A percentile compares a stretch with the other conserved stretches of the same genome.
These are phyloP conservation scores for Mycena sp. DNA, from an alignment of 1,284 basidiomycete genomes.

Conservation along the genomic window DNA sequence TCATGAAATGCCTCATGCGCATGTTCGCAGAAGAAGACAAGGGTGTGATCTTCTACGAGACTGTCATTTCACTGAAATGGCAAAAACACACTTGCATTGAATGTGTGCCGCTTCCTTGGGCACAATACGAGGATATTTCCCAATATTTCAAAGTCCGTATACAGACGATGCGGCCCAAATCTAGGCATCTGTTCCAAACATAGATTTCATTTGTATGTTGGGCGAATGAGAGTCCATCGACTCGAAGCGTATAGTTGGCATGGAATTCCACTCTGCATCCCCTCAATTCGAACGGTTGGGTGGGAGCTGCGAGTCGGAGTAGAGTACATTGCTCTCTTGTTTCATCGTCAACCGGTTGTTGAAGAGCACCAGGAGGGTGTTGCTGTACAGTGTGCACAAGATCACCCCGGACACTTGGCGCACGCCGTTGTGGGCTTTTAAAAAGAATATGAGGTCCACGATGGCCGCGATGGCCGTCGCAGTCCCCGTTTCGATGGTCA, in stretches of 20 bases:
- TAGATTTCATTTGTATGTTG: too few relatives aligned
- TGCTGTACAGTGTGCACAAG: slow-evolving; percentile 28
- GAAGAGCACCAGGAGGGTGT: slow-evolving; percentile 29
- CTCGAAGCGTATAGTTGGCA: too few relatives aligned
- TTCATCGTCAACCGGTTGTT: slow-evolving; percentile 23
- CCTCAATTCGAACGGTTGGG: too few relatives aligned
- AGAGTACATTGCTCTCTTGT: too few relatives aligned
- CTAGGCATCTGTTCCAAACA: too few relatives aligned
- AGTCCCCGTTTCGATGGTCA: slow-evolving; percentile 30
- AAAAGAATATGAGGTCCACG: slow-evolving; percentile 28
- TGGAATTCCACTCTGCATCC: too few relatives aligned
- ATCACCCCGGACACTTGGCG: slow-evolving; percentile 27
- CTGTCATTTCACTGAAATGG: slow-evolving; percentile 84
- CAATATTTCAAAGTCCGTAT: slow-evolving; percentile 88
- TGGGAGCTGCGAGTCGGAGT: too few relatives aligned
- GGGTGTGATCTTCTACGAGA: slow-evolving; percentile 95
- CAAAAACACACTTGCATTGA: slow-evolving; percentile 96
- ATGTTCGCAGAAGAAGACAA: slow-evolving; percentile 92
- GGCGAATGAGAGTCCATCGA: too few relatives aligned
- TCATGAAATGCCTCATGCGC: slow-evolving; percentile 98
- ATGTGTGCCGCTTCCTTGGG: slow-evolving; percentile 89
- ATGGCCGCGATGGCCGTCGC: slow-evolving; percentile 23
- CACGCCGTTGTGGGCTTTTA: slow-evolving; percentile 18
- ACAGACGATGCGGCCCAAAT: too few relatives aligned
- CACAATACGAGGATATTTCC: slow-evolving; percentile 85